Conservation (phyloP, 2,329 filamentous ascomycete species). For the Cordyceps javanica region DNA sequence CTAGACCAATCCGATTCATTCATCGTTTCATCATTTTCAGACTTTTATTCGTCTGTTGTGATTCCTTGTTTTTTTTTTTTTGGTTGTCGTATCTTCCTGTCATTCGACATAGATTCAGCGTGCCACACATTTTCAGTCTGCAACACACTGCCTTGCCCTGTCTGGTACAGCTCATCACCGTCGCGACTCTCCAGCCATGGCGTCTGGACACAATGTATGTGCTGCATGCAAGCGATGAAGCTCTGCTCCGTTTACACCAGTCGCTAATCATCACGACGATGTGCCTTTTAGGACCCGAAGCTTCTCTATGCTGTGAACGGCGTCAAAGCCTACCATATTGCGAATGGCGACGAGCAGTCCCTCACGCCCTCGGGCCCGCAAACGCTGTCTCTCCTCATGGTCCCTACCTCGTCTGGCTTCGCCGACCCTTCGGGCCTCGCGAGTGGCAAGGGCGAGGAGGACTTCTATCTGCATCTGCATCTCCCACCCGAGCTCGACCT, state of each 20-base stretch:
- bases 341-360: slow-evolving; percentile 75
- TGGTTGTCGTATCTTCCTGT: neutral
- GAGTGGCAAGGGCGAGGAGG: slow-evolving; percentile 61
- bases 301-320: slow-evolving; percentile 68
- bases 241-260: neutral
- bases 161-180: neutral
- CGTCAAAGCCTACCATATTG: slow-evolving; percentile 86
- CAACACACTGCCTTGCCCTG: neutral
- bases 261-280: neutral
- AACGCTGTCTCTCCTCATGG: slow-evolving; percentile 91
- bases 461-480: slow-evolving; percentile 95
- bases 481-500: slow-evolving; percentile 92
- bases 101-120: neutral
- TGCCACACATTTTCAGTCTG: neutral
- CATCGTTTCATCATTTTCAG: neutral
- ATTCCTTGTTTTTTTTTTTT: neutral
- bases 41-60: too few relatives aligned
- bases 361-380: slow-evolving; percentile 83
- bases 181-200: slow-evolving; percentile 26
- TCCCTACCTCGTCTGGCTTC: slow-evolving; percentile 77
- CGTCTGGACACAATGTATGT: slow-evolving; percentile 39
- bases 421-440: slow-evolving; percentile 44
- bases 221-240: neutral
- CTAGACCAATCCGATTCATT: neutral
- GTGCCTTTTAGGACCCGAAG: slow-evolving; percentile 51